Evolutionary conservation across 352 stramenopile species (phyloP), one percentile per base, ranked within the genome.

Genomic region (Globisporangium alternatum): DNA sequence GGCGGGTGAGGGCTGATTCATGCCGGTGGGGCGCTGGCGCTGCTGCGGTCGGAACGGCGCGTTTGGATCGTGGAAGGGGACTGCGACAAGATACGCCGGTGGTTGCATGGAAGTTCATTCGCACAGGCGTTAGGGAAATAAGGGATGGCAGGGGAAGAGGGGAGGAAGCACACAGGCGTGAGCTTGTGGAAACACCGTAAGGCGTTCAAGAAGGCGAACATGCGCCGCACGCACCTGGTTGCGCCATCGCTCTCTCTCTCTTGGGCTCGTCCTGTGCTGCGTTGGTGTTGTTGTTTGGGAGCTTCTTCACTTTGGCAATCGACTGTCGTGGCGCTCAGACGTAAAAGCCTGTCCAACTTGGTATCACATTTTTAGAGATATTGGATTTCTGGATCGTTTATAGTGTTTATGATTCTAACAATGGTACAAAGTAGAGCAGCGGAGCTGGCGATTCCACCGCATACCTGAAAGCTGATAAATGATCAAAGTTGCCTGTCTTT

Each of bases 41-140:
- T 82, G 70, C 64, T 71, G 53, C 25, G 56, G 30, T 28, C 55
- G 73, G 64, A 72, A 80, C 30, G 75, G 72, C 41, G 69, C 78
- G 56, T 80, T 88, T 2, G 75, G 70, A 28, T 88, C 83, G 53
- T 74, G 76, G 65, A 90, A 90, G 5, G 79, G 78, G 5, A 83
- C 82, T 90, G 44, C 4, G 21, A 17, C 10, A 68, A 43, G 33
- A 19, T 52, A 37, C 12, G 15, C 48, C 17, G 43, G 43, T 22
- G 43, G 43, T n/a, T 45, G 39, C 15, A 66, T 45, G 19, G 15
- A 19, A 45, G 15, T n/a, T 48, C 17, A 48, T 22, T 43, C 21
- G n/a, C 22, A 51, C 28, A 12, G 31, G 22, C 10, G 28, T 54
- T 54, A 54, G 15, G 43, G 31, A 5, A 17, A 45, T 19, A 1